These are phyloP conservation scores for Pseudogymnoascus pannorum DNA, from an alignment of 2,329 filamentous ascomycete species.

Conservation along the genomic window DNA sequence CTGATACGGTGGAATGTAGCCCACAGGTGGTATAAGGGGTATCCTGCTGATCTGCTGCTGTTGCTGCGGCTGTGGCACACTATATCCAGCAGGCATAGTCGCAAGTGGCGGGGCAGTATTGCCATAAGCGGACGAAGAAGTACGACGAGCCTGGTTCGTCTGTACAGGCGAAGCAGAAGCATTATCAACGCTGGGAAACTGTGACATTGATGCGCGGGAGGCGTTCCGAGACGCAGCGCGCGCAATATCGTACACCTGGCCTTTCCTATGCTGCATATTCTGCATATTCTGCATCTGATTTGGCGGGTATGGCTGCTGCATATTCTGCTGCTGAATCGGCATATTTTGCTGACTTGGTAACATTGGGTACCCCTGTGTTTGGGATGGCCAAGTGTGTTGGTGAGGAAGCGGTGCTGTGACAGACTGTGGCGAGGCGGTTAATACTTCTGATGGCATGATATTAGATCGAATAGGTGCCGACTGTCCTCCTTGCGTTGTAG, in stretches of 20 bases:
- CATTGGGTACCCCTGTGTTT: not conserved
- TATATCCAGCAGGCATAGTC: not conserved
- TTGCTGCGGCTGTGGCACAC: not conserved
- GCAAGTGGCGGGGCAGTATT: not conserved
- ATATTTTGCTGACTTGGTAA: not conserved
- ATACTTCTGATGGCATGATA: not conserved
- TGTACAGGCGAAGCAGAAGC: not conserved
- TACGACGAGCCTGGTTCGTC: not conserved
- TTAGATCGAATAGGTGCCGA: not conserved
- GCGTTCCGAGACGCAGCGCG: not conserved
- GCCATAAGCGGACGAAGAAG: not conserved
- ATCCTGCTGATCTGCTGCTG: not conserved
- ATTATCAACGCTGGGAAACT: not conserved
- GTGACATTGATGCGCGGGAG: not conserved
- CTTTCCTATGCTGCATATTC: not conserved
- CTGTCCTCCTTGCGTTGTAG: not conserved
- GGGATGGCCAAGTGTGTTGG: not conserved
- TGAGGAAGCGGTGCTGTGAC: not conserved
- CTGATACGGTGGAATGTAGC: constrained; percentile 12
- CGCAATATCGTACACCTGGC: not conserved
- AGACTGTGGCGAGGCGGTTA: not conserved
- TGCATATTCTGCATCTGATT: not conserved
- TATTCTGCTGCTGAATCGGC: not conserved
- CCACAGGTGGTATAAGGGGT: not conserved
- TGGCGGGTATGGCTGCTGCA: constrained; percentile 3